Base-by-base conservation (phyloP, 495 filamentous ascomycete genomes). In the Polyplosphaeria fusca region DNA sequence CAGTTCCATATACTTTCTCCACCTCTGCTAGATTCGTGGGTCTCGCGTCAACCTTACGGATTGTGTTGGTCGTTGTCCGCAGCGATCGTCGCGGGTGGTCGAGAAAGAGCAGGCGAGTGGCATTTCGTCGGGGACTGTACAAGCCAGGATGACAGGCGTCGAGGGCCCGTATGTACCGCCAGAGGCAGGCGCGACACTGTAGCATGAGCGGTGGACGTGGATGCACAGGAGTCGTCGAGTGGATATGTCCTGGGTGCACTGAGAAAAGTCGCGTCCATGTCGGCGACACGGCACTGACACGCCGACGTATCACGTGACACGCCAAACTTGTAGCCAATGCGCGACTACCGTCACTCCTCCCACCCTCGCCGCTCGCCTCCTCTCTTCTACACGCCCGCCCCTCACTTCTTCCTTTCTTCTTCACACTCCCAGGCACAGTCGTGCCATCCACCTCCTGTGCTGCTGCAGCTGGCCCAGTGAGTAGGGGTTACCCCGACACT, bases 81-180 rank as follows among this genome's bases (percentile, higher is more conserved):
- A 49, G 19, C 25, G 28, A 52, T 9, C 16, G 20, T 43, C 55
- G 42, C 44, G 55, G 55, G 41, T 42, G 45, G 27, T 24, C 14
- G 16, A 45, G 24, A 11, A 37, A 20, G 32, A 22, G 43, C 20
- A 32, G 5, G 26, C 25, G 16, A 22, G 42, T 23, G 41, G 24
- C 52, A 32, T 47, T 18, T 27, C 37, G 47, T 45, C 57, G 62
- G 9, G 53, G 42, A 5, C 35, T 50, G 14, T 26, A 47, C 14
- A 27, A 20, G 14, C 30, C 40, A 26, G 51, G 13, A n/a, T 37
- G 5, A 7, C 51, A 16, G 16, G 57, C 27, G 23, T 60, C 61
- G 47, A 65, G 46, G 12, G 58, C 57, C 49, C 47, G 61, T 12
- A 67, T 44, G 48, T 50, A 67, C 47, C 61, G 65, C 53, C 55